Conservation (phyloP, 805 yeast species). For the Middelhovenomyces tepae region DNA sequence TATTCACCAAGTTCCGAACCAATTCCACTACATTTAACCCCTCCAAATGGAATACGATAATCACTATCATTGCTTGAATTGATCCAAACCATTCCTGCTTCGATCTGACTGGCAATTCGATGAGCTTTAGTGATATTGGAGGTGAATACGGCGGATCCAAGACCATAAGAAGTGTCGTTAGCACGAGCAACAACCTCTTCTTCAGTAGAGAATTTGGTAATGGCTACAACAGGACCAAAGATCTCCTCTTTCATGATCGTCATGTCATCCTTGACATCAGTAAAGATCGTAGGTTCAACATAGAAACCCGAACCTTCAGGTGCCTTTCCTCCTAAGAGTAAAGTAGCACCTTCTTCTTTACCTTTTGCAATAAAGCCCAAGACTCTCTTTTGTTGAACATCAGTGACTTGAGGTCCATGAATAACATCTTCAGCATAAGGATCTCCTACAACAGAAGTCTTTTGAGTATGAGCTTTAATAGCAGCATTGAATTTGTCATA, state of each 20-base stretch:
- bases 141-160: slow-evolving; percentile 76
- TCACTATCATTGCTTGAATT: slow-evolving; percentile 88
- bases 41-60: slow-evolving; percentile 85
- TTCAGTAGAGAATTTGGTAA: slow-evolving; percentile 69
- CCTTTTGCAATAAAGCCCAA: slow-evolving; percentile 71
- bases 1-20: slow-evolving; percentile 92
- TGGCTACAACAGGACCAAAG: slow-evolving; percentile 88
- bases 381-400: slow-evolving; percentile 69
- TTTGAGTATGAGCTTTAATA: slow-evolving; percentile 43
- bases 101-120: slow-evolving; percentile 61
- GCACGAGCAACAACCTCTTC: slow-evolving; percentile 76
- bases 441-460: slow-evolving; percentile 58
- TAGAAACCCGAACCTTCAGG: slow-evolving; percentile 44
- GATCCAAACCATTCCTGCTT: slow-evolving; percentile 88
- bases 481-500: slow-evolving; percentile 67
- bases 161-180: slow-evolving; percentile 73
- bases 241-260: slow-evolving; percentile 80
- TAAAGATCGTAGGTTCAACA: slow-evolving; percentile 69
- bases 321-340: slow-evolving; percentile 72
- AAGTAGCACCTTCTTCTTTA: slow-evolving; percentile 72
- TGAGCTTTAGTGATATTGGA: slow-evolving; percentile 64
- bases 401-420: slow-evolving; percentile 92
- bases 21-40: slow-evolving; percentile 81
- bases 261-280: slow-evolving; percentile 68
- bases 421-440: slow-evolving; percentile 70